Percentiles rank a stretch among this genome's conserved stretches.
Conservation (phyloP, 306 rosid genomes). For the Fragaria iinumae region DNA sequence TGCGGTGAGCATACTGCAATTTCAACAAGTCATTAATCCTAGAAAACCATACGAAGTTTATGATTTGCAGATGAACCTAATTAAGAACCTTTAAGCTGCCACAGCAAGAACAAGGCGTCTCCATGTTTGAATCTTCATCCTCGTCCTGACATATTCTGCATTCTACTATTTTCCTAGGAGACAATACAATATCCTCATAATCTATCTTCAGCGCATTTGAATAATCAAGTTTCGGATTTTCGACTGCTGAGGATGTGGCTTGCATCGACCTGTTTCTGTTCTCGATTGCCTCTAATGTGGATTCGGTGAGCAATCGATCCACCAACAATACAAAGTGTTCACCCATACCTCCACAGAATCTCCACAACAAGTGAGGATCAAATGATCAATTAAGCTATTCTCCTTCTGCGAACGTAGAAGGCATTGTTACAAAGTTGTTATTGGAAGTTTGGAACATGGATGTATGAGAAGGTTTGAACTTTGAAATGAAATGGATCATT, state of each 20-base stretch:
- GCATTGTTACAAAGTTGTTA: background rate
- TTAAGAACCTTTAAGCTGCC: slow-evolving; percentile 86
- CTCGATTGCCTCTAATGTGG: slow-evolving; percentile 87
- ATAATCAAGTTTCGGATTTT: slow-evolving; percentile 33
- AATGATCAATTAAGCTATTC: slow-evolving; percentile 27
- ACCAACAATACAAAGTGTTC: slow-evolving; percentile 91
- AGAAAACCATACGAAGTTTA: background rate
- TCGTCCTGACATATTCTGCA: slow-evolving; percentile 98
- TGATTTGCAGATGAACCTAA: background rate
- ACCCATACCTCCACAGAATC: slow-evolving; percentile 55
- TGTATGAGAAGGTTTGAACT: background rate
- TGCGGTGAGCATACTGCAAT: slow-evolving; percentile 91
- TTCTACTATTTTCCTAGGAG: slow-evolving; percentile 56
- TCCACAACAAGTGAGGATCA: slow-evolving; percentile 18
- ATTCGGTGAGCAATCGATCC: slow-evolving; percentile 86
- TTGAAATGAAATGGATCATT: background rate
- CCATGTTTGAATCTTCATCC: slow-evolving; percentile 87
- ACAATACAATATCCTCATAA: slow-evolving; percentile 28
- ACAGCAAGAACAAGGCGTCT: slow-evolving; percentile 92
- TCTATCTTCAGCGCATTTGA: slow-evolving; percentile 37
- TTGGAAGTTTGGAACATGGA: background rate
- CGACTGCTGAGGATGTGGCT: slow-evolving; percentile 53
- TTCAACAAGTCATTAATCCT: slow-evolving; percentile 1
- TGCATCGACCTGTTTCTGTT: slow-evolving; percentile 61
- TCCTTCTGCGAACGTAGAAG: slow-evolving; percentile 23